Evolutionary conservation across 352 stramenopile species (phyloP), one percentile per base, ranked within the genome.

Genomic region (Phytophthora pinifolia): DNA sequence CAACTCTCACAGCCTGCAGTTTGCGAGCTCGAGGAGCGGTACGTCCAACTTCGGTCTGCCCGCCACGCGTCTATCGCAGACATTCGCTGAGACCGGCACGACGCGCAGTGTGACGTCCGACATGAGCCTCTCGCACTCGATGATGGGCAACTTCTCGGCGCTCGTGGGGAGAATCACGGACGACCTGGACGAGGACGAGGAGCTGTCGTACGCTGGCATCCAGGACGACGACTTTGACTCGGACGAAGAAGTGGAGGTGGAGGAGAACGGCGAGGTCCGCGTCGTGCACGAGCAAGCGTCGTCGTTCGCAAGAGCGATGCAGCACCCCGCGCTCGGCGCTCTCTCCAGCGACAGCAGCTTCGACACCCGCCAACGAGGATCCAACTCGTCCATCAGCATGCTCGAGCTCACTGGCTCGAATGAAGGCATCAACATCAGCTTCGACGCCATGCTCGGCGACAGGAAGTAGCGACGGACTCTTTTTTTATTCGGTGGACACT

Each of bases 131-230:
- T 81, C 79, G 8, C 68, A 85, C 34, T 78, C 81, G 7, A 89
- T 92, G 71, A 69, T 89, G 17, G 79, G 78, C 14, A 92, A 83
- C 32, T 92, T 89, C 51, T 86, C 81, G 36, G 72, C 75, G 13
- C 46, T 89, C 6, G 78, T 88, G 27, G 68, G 76, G 1, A 60
- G 73, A 0, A 74, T 88, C 54, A 80, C 74, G 15, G 81, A 91
- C 53, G 80, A 91, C 36, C 50, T 79, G 0, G 44, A 82, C 5
- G 76, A 86, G 29, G 76, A 83, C 27, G 73, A 73, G 25, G 67
- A 69, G 13, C 37, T 67, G 31, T 70, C 51, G n/a, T 76, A 70
- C 44, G 61, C 55, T 13, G 64, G 64, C n/a, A 66, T 77, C 25
- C 52, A 67, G 17, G 63, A 71, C 39, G 67, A 73, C 15, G 63